Conservation (phyloP, 768 basidiomycete species). For the Pleurotus citrinopileatus region DNA sequence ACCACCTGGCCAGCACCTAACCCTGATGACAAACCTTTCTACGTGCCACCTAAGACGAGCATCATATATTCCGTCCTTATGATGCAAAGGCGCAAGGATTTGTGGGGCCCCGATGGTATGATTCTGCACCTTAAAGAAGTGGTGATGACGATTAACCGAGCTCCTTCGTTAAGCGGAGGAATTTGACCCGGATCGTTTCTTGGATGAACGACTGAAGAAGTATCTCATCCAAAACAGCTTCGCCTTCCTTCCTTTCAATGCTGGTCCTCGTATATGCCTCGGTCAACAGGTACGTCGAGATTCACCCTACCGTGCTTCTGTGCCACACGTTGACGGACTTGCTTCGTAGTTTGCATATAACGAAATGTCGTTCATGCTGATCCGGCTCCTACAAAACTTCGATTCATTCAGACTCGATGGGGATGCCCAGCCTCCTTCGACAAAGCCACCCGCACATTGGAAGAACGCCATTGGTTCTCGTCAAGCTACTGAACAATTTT, state of each 20-base stretch:
- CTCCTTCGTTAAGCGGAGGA: constrained; percentile 25
- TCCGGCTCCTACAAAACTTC: constrained; percentile 42
- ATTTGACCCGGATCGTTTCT: constrained; percentile 52
- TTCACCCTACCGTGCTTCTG: neutral
- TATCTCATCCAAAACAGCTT: constrained; percentile 36
- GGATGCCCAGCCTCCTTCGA: constrained; percentile 28
- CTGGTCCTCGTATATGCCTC: constrained; percentile 18
- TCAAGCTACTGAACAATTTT: constrained; percentile 28
- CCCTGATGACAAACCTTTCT: constrained; percentile 10
- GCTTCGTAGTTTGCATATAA: constrained; percentile 37
- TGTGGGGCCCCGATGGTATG: constrained; percentile 42
- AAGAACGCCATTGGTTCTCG: constrained; percentile 23
- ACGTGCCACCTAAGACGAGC: constrained; percentile 13
- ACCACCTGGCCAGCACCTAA: neutral
- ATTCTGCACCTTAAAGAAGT: neutral
- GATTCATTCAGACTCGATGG: constrained; percentile 24
- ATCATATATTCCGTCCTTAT: constrained; percentile 15
- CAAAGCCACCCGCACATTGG: constrained; percentile 38
- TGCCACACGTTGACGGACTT: neutral
- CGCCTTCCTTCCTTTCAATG: constrained; percentile 41
- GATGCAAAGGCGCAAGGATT: constrained; percentile 24
- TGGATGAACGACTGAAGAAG: constrained; percentile 39
- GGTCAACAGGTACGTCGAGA: constrained; percentile 17
- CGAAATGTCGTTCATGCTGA: constrained; percentile 46
- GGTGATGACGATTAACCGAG: neutral